A percentile compares a stretch with the other conserved stretches of the same genome.
Conservation (phyloP, 129 eudicot genomes). For the Logfia minima region DNA sequence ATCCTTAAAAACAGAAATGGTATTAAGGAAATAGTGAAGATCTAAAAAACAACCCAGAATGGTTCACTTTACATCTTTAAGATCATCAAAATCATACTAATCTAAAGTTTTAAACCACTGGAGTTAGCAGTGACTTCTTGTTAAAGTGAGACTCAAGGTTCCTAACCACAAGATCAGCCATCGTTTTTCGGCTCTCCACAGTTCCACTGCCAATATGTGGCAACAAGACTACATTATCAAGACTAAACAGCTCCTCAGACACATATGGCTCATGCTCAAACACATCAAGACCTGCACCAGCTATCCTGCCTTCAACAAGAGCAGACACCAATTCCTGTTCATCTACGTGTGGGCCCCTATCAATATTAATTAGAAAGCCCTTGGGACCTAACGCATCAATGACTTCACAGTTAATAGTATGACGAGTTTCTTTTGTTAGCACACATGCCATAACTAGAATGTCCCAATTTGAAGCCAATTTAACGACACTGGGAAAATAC, state of each 20-base stretch:
- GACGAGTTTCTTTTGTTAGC: constrained; percentile 62
- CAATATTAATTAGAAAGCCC: constrained; percentile 71
- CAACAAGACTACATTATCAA: constrained; percentile 55
- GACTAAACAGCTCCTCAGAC: constrained; percentile 55
- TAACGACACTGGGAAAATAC: constrained; percentile 51
- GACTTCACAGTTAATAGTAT: constrained; percentile 67
- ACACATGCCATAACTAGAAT: constrained; percentile 77
- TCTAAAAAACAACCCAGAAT: neutral
- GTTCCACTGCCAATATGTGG: constrained; percentile 68
- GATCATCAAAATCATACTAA: neutral
- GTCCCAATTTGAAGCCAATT: constrained; percentile 65
- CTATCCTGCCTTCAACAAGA: constrained; percentile 68
- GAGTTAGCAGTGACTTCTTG: constrained; percentile 55
- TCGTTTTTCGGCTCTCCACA: constrained; percentile 53
- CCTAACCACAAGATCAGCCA: constrained; percentile 72
- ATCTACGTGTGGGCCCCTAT: constrained; percentile 74
- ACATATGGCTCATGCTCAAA: constrained; percentile 75
- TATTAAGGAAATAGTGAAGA: neutral
- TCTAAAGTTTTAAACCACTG: constrained; percentile 38
- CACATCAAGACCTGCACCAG: constrained; percentile 91
- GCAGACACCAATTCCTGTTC: constrained; percentile 76
- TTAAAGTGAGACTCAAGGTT: constrained; percentile 73
- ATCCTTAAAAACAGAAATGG: constrained; percentile 4
- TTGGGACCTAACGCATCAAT: constrained; percentile 67
- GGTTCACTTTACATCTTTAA: neutral